Base-by-base conservation (phyloP, 2,329 filamentous ascomycete species). In the Phaeophleospora eucalypticola region DNA sequence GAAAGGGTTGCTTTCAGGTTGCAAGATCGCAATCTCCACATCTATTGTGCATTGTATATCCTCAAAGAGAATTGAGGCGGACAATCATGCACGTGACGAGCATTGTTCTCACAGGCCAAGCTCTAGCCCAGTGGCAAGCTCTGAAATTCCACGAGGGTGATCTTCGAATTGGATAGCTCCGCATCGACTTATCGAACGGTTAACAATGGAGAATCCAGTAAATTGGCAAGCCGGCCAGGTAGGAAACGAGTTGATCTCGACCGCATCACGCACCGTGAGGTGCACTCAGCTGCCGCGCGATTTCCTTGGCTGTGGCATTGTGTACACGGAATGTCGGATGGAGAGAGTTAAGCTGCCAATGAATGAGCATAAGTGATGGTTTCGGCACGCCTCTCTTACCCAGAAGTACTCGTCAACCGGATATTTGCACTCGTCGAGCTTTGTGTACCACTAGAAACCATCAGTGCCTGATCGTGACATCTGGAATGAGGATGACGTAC, bases 241-340 rank as follows among this genome's bases (percentile, higher is more conserved):
- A n/a, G n/a, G n/a, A n/a, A n/a, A n/a, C n/a, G n/a, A n/a, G n/a
- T n/a, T n/a, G n/a, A n/a, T n/a, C n/a, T n/a, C n/a, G n/a, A n/a
- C n/a, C n/a, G n/a, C n/a, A n/a, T n/a, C n/a, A n/a, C n/a, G n/a
- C n/a, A n/a, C n/a, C n/a, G n/a, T n/a, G n/a, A n/a, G n/a, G n/a
- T 29, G 24, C 24, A 29, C 24, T 29, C 12, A 29, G 12, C 12
- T 12, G 24, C 24, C 24, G 24, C 12, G 71, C 69, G 35, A 82
- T 65, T 41, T 68, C 62, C 47, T 76, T 65, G 0, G 81, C 81
- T 6, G 81, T 74, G 4, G 76, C 76, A 42, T 82, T 77, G 53
- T 84, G 80, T 43, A 83, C 74, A 0, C 79, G 74, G 59, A 77
- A 81, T 0, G 81, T 84, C n/a, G 82, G 81, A 58, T 84, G 82